phyloP scores from a whole-genome alignment of 2,329 filamentous ascomycete genomes.

The Cordyceps tenuipes region DNA sequence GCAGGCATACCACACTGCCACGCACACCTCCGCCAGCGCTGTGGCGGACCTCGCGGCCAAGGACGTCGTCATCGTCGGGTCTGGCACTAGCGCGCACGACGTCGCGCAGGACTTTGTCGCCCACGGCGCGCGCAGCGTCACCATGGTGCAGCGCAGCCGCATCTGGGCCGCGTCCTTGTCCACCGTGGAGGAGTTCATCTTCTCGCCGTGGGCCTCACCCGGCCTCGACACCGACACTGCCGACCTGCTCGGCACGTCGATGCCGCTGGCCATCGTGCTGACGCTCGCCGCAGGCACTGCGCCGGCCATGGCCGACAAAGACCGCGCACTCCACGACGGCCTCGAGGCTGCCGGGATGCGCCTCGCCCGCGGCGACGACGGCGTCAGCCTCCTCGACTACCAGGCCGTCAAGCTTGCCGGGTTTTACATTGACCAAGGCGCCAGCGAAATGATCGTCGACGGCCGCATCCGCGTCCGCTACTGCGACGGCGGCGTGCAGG shows the following conservation, averaged over 20 bases:
- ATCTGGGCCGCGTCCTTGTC: constrained; percentile 41
- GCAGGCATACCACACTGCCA: constrained; percentile 32
- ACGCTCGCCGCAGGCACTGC: constrained; percentile 35
- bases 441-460: constrained; percentile 29
- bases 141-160: constrained; percentile 43
- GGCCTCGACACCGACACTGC: constrained; percentile 41
- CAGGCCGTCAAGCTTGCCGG: constrained; percentile 30
- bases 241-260: constrained; percentile 37
- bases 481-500: constrained; percentile 23
- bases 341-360: constrained; percentile 40
- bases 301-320: constrained; percentile 29
- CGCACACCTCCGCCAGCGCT: constrained; percentile 31
- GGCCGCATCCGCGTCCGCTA: constrained; percentile 31
- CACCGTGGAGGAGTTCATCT: constrained; percentile 32
- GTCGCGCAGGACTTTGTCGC: constrained; percentile 42
- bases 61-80: constrained; percentile 39
- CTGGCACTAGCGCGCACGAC: constrained; percentile 41
- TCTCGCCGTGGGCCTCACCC: constrained; percentile 24
- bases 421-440: constrained; percentile 36
- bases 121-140: constrained; percentile 37
- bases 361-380: constrained; percentile 27
- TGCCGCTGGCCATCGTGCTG: constrained; percentile 39
- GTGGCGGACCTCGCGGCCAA: constrained; percentile 23
- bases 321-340: constrained; percentile 34
- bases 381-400: constrained; percentile 28